phyloP scores from a whole-genome alignment of 371 early-diverging fungal genomes.

The Rhizopus arrhizus region DNA sequence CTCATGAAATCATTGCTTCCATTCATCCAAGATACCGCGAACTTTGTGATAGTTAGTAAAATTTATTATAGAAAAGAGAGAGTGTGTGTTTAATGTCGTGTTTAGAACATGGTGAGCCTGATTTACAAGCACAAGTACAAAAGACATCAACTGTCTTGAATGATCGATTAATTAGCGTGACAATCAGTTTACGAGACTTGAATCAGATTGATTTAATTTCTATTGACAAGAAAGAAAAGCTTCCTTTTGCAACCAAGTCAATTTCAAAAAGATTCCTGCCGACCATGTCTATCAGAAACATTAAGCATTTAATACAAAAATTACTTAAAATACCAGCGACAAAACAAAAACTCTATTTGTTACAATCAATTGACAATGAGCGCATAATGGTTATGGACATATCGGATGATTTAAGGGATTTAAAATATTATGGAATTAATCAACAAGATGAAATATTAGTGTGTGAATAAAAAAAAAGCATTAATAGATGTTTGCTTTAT shows the following conservation, averaged over 20 bases:
- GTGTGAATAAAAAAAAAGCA: background rate
- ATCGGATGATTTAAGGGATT: slow-evolving; percentile 46
- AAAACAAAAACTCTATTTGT: slow-evolving; percentile 36
- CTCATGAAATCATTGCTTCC: slow-evolving; percentile 37
- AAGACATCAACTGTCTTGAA: slow-evolving; percentile 58
- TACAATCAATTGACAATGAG: slow-evolving; percentile 11
- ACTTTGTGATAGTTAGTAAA: slow-evolving; percentile 50
- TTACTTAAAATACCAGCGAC: slow-evolving; percentile 39
- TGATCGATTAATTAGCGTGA: slow-evolving; percentile 60
- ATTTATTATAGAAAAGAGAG: background rate
- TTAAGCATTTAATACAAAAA: slow-evolving; percentile 45
- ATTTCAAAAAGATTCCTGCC: slow-evolving; percentile 53
- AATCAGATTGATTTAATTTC: background rate
- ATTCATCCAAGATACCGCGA: slow-evolving; percentile 62
- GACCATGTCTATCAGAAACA: slow-evolving; percentile 46
- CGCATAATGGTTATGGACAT: slow-evolving; percentile 38
- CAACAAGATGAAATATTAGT: slow-evolving; percentile 37
- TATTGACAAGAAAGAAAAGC: slow-evolving; percentile 14
- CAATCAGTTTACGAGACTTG: slow-evolving; percentile 23
- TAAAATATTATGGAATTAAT: slow-evolving; percentile 42
- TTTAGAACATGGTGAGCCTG: slow-evolving; percentile 58
- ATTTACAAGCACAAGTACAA: slow-evolving; percentile 33
- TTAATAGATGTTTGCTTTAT: background rate
- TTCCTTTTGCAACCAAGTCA: slow-evolving; percentile 29
- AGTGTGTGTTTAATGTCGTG: background rate